A percentile compares a stretch with the other conserved stretches of the same genome.
Conservation (phyloP, 2,329 filamentous ascomycete species). For the Sclerotinia subarctica region DNA sequence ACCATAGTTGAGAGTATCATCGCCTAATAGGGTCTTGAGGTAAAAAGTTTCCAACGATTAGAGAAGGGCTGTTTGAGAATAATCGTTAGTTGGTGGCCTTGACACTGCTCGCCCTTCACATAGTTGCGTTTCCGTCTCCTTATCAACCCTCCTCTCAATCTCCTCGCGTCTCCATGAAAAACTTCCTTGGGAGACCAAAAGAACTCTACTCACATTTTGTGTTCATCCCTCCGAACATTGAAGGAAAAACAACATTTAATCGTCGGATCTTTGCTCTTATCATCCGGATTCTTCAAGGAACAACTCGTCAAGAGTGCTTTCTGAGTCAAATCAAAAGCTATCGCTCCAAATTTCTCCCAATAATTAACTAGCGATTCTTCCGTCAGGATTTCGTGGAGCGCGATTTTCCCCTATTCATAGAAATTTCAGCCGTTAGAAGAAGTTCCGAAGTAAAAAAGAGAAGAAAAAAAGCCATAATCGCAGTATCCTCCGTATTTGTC, state of each 20-base stretch:
- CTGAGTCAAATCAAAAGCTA: slow-evolving; percentile 90
- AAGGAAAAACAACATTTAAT: slow-evolving; percentile 97
- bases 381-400: slow-evolving; percentile 91
- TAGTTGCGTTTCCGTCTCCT: background rate
- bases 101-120: background rate
- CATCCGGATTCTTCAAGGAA: slow-evolving; percentile 77
- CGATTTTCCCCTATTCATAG: slow-evolving; percentile 73
- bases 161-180: background rate
- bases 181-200: background rate
- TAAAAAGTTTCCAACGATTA: slow-evolving; percentile 96
- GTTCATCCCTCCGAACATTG: slow-evolving; percentile 88
- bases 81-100: background rate
- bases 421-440: slow-evolving; percentile 13
- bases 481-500: background rate
- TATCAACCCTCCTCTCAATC: background rate
- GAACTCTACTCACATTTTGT: slow-evolving; percentile 75
- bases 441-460: background rate
- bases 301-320: slow-evolving; percentile 95
- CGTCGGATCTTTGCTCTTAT: slow-evolving; percentile 64
- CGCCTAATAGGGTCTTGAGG: slow-evolving; percentile 67
- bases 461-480: slow-evolving; percentile 12
- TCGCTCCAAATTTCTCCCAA: slow-evolving; percentile 98
- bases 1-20: slow-evolving; percentile 35
- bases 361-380: slow-evolving; percentile 95
- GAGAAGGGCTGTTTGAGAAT: slow-evolving; percentile 62